A percentile compares a stretch with the other conserved stretches of the same genome.
These are phyloP conservation scores for Lathyrus aphaca DNA, from an alignment of 306 rosid species.

Conservation along the genomic window DNA sequence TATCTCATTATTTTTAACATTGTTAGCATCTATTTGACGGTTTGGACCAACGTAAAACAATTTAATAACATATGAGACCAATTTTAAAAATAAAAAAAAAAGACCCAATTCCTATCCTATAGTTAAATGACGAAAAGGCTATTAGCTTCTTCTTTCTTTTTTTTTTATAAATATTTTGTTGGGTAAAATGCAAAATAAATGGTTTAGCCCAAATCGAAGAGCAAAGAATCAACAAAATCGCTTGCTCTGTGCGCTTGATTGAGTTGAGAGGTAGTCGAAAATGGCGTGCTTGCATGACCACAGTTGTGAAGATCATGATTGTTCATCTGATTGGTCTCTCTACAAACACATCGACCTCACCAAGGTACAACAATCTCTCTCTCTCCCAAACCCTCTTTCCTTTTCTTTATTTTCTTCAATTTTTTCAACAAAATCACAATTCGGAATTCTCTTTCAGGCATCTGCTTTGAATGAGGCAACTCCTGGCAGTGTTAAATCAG, in stretches of 20 bases:
- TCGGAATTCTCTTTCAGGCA: conserved; percentile 47
- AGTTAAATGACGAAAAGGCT: no score
- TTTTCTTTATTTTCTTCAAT: conserved; percentile 9
- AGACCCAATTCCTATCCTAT: no score
- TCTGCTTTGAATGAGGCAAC: conserved; percentile 92
- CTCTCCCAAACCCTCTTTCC: background rate
- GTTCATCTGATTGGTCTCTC: conserved; percentile 92
- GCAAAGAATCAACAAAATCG: background rate
- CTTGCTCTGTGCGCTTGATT: background rate
- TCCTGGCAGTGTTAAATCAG: conserved; percentile 81
- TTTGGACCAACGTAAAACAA: no score
- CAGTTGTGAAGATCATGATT: conserved; percentile 94
- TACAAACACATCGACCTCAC: conserved; percentile 85
- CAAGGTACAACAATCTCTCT: conserved; percentile 69
- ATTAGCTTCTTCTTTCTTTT: no score
- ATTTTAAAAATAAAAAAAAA: no score
- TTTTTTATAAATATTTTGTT: no score
- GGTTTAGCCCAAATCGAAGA: background rate
- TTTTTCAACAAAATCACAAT: background rate
- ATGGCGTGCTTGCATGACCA: conserved; percentile 97
- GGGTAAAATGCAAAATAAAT: background rate
- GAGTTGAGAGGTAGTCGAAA: conserved; percentile 16
- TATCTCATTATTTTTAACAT: no score
- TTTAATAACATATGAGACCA: no score
- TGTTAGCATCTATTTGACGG: no score